Base-by-base conservation (phyloP, 768 basidiomycete genomes). In the Russula abietina region DNA sequence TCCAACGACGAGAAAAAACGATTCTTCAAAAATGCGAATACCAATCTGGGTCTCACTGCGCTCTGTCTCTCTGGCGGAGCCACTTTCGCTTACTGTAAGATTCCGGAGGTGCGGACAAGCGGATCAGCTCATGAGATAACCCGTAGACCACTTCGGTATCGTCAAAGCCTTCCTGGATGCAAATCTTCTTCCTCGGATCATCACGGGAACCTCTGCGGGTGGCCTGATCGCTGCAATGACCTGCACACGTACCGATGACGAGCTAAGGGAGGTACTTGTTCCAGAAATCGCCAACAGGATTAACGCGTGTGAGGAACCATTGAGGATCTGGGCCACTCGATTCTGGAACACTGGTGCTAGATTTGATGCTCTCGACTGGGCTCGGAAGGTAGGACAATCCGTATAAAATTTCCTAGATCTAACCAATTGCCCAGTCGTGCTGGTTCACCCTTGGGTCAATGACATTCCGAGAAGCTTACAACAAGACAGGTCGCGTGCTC, bases 51-150 rank as follows among this genome's bases (percentile, higher is more conserved):
- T 26, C 85, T 89, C 4, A 89, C 91, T 45, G 96, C 97, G 0
- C 76, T 99, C 5, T 98, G 96, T 73, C 80, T 99, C 12, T 93
- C 91, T n/a, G 97, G 97, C 17, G 96, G 97, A 7, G 97, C 91
- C 9, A 87, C 88, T 1, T 96, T 98, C 71, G 94, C 93, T 10
- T 97, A 96, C 72, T 98, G 93, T 88, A 74, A 70, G 84, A n/a
- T 26, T 32, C 14, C n/a, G 16, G 46, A 30, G 36, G 33, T 58
- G 41, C 16, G 26, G 39, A 26, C 26, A 32, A 10, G 28, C 9
- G 45, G 26, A 30, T 28, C 33, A 16, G 8, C 48, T 58, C 51
- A 24, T 30, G 52, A 41, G 46, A 26, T 33, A 55, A 32, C 26
- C 60, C 17, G 60, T 69, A 93, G 88, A 93, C 72, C 91, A 93